Conservation (phyloP, 257 asterid species). For the Leonotis leonurus region DNA sequence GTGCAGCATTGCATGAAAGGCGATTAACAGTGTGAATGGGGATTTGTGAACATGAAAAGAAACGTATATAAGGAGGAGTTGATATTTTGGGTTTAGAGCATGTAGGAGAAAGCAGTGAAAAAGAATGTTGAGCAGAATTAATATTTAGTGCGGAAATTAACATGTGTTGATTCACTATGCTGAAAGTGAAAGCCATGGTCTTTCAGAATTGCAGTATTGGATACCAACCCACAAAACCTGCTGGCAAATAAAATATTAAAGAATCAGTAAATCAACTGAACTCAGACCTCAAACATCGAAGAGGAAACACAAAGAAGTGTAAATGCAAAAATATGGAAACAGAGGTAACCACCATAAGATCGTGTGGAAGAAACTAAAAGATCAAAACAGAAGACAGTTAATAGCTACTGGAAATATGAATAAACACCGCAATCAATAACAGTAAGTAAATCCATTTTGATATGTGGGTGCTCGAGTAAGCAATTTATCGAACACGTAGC, state of each 20-base stretch:
- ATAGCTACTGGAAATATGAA: too few species aligned
- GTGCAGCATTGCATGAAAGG: conserved; percentile 32
- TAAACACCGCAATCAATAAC: background rate
- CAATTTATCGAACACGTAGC: conserved; percentile 35
- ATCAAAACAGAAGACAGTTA: background rate
- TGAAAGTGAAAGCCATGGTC: conserved; percentile 19
- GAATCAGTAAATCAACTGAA: background rate
- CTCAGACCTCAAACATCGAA: background rate
- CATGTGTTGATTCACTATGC: conserved; percentile 22
- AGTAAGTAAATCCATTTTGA: background rate
- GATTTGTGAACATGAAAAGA: conserved; percentile 14
- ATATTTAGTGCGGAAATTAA: conserved; percentile 26
- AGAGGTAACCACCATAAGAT: background rate
- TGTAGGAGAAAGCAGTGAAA: conserved; percentile 21
- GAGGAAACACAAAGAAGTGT: background rate
- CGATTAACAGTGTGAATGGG: conserved; percentile 16
- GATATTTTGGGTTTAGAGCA: conserved; percentile 9
- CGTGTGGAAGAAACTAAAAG: background rate
- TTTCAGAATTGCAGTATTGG: background rate
- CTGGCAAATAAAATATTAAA: background rate
- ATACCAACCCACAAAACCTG: background rate
- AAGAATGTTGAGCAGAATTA: conserved; percentile 9
- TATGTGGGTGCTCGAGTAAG: background rate
- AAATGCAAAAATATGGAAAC: background rate
- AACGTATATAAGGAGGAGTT: conserved; percentile 9